phyloP scores from a whole-genome alignment of 2,329 filamentous ascomycete genomes.

The Calonectria hawksworthii region DNA sequence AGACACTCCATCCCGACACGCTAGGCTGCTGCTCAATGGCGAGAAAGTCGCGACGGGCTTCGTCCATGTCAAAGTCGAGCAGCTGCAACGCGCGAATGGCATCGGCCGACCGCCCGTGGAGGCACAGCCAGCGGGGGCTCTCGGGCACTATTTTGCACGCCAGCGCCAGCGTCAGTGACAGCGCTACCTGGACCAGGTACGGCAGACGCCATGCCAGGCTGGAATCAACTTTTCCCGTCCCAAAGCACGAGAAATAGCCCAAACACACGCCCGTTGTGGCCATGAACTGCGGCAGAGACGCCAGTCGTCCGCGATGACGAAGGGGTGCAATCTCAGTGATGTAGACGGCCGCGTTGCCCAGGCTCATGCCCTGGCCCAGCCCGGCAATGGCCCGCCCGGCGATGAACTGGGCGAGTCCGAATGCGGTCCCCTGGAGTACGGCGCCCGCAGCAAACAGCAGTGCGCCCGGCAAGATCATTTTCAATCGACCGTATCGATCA shows the following conservation, averaged over 20 bases:
- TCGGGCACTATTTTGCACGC: conserved; percentile 19
- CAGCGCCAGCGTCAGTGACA: not conserved
- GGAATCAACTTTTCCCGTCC: not conserved
- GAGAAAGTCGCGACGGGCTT: conserved; percentile 64
- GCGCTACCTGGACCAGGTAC: not conserved
- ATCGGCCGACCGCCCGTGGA: conserved; percentile 51
- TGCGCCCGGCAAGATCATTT: conserved; percentile 54
- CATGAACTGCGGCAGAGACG: conserved; percentile 66
- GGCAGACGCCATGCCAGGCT: conserved; percentile 2
- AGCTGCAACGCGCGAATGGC: conserved; percentile 58
- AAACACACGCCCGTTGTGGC: conserved; percentile 62
- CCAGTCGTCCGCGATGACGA: conserved; percentile 62
- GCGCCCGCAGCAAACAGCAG: conserved; percentile 67
- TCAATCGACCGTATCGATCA: conserved; percentile 63
- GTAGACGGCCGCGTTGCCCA: conserved; percentile 71
- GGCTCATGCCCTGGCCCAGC: conserved; percentile 70
- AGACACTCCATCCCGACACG: conserved; percentile 49
- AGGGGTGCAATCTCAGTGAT: conserved; percentile 73
- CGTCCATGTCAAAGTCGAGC: conserved; percentile 59
- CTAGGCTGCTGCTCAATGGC: conserved; percentile 45
- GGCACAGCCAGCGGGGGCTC: conserved; percentile 11
- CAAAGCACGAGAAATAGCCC: conserved; percentile 15
- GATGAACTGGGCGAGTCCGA: conserved; percentile 65
- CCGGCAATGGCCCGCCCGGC: conserved; percentile 69
- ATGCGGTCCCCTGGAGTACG: conserved; percentile 63